phyloP scores from a whole-genome alignment of 2,329 filamentous ascomycete genomes.

The Hirsutella minnesotensis region DNA sequence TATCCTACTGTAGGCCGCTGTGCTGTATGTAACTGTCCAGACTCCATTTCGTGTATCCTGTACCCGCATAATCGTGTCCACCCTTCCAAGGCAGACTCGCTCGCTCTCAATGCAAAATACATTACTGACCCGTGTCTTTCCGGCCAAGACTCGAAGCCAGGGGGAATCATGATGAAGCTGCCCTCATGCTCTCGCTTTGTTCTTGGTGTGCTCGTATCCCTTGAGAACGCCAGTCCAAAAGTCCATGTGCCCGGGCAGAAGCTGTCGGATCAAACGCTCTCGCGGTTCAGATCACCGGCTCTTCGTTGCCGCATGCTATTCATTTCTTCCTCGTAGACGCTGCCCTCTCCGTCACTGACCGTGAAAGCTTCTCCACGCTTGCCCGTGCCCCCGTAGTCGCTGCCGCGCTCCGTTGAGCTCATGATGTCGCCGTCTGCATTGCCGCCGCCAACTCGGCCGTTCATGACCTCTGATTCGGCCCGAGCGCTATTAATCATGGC shows the following conservation, averaged over 20 bases:
- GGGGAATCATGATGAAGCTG: too few species aligned
- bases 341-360: slow-evolving; percentile 35
- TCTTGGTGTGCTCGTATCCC: too few species aligned
- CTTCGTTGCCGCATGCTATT: slow-evolving; percentile 18
- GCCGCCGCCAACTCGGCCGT: slow-evolving; percentile 12
- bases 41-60: background rate
- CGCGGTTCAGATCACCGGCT: slow-evolving; percentile 27
- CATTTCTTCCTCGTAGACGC: slow-evolving; percentile 32
- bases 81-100: background rate
- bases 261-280: slow-evolving; percentile 26
- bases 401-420: slow-evolving; percentile 22
- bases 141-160: too few species aligned
- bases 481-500: slow-evolving; percentile 45
- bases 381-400: slow-evolving; percentile 2
- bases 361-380: slow-evolving; percentile 23
- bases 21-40: background rate
- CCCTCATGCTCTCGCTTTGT: too few species aligned
- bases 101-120: background rate
- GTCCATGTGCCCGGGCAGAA: background rate
- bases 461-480: slow-evolving; percentile 37
- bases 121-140: background rate
- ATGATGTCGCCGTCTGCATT: slow-evolving; percentile 24
- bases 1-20: background rate
- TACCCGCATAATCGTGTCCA: background rate
- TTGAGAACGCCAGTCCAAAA: too few species aligned